These are phyloP conservation scores for Eucalyptus globulus DNA, from an alignment of 345 rosid species.

Conservation along the genomic window DNA sequence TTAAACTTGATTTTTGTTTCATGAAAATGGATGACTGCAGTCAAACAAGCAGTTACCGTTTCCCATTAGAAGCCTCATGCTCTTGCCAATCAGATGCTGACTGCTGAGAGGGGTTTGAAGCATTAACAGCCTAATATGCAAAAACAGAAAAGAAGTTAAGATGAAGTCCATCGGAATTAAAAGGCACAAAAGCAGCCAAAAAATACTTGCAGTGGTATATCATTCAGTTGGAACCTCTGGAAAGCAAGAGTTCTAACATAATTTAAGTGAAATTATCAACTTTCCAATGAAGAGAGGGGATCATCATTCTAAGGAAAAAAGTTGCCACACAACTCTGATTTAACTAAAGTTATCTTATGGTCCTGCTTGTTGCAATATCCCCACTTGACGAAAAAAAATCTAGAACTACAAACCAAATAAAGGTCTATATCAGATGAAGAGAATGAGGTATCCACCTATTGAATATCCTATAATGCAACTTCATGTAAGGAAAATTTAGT, in stretches of 20 bases:
- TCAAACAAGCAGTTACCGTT: slow-evolving; percentile 34
- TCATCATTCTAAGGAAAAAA: neutral
- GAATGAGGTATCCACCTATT: neutral
- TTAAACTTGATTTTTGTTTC: neutral
- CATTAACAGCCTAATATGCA: slow-evolving; percentile 16
- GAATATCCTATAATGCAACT: neutral
- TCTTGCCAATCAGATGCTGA: slow-evolving; percentile 90
- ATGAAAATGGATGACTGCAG: neutral
- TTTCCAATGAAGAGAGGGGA: neutral
- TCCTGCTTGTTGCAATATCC: neutral
- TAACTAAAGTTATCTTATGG: neutral
- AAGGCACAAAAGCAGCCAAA: neutral
- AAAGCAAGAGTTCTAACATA: neutral
- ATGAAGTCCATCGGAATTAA: neutral
- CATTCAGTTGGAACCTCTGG: neutral
- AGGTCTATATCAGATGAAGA: neutral
- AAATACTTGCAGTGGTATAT: neutral
- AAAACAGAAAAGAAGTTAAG: neutral
- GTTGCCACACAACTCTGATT: neutral
- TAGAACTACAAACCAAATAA: neutral
- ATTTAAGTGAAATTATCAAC: neutral
- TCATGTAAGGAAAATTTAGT: neutral
- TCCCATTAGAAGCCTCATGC: slow-evolving; percentile 81
- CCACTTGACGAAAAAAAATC: neutral
- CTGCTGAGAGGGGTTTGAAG: slow-evolving; percentile 17